Evolutionary conservation across 371 early-diverging fungal species (phyloP), one percentile per base, ranked within the genome.

Genomic region (Coemansia sp.): DNA sequence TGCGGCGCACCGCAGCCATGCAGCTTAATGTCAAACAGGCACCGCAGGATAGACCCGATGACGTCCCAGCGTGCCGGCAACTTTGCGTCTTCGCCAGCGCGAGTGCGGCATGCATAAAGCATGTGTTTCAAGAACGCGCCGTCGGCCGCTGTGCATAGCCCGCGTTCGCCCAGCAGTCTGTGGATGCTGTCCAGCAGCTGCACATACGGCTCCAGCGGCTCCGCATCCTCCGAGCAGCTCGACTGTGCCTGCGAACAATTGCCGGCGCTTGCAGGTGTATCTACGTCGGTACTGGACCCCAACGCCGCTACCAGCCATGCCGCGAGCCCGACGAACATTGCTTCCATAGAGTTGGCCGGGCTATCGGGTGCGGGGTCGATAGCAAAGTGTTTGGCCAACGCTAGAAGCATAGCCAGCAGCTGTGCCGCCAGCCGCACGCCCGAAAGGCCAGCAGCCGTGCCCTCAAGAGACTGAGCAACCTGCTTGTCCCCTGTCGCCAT

Each of bases 21-120:
- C 9, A 74, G 65, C 53, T 61, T 61, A 11, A 74, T 57, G 36
- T 74, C 75, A 50, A 65, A 74, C 30, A 74, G 34, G 10, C 75
- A 74, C 38, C 66, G 61, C 65, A 74, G 16, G 26, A 62, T 61
- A 20, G 69, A 39, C n/a, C 62, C 65, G 4, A 59, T 66, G 10
- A 51, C 26, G 20, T 64, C 58, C 65, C 69, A 67, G 60, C 36
- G 33, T 3, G 35, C 42, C 6, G 41, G 30, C 16, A 50, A 54
- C 0, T 49, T 53, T 4, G 42, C 31, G 38, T 48, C 52, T 3
- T 34, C 11, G 2, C 43, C 53, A 8, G 61, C 42, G 3, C 10
- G 10, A 14, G 36, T 12, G 12, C 42, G 48, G 54, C 69, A 67
- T 12, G 20, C 50, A 2, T 45, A 7, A 31, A 74, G 52, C 33